Evolutionary conservation across 2,329 filamentous ascomycete species (phyloP).

Genomic region (Chaetomiaceae sp.): DNA sequence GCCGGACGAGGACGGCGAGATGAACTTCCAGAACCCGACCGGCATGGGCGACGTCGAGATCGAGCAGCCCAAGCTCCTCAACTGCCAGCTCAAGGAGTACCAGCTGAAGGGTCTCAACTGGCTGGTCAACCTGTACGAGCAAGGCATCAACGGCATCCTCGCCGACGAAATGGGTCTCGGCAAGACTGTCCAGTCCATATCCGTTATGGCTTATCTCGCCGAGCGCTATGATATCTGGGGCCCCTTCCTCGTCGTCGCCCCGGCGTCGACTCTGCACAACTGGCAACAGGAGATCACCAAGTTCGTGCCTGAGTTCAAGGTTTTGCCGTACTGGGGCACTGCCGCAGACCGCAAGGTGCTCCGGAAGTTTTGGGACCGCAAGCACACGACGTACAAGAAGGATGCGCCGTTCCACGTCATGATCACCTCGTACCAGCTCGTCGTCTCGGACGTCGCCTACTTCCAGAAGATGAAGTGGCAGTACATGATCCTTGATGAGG

Average conservation of each 20-base stretch:
- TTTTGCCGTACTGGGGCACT: conserved; percentile 94
- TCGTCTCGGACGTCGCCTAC: conserved; percentile 92
- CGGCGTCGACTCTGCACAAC: conserved; percentile 94
- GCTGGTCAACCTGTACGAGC: conserved; percentile 97
- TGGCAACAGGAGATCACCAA: conserved; percentile 98
- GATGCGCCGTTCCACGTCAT: conserved; percentile 94
- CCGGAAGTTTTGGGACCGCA: conserved; percentile 98
- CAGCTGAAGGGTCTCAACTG: conserved; percentile 98
- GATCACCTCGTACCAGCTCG: conserved; percentile 93
- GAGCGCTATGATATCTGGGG: conserved; percentile 98
- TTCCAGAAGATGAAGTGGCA: conserved; percentile 99
- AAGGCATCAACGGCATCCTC: conserved; percentile 98
- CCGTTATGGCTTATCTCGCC: conserved; percentile 96
- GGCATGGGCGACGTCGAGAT: conserved; percentile 92
- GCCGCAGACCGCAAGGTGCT: conserved; percentile 91
- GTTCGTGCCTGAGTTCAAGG: conserved; percentile 92
- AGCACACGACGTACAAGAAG: conserved; percentile 90
- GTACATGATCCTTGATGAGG: conserved; percentile 99
- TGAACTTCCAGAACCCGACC: conserved; percentile 99
- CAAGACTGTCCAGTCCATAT: conserved; percentile 98
- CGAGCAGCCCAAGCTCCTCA: conserved; percentile 87
- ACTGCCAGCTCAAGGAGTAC: conserved; percentile 94
- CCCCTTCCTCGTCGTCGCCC: conserved; percentile 92
- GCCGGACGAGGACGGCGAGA: conserved; percentile 85
- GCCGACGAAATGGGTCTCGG: conserved; percentile 99